Conservation (phyloP, 78 protist genomes). For the Tieghemostelium lacteum region DNA sequence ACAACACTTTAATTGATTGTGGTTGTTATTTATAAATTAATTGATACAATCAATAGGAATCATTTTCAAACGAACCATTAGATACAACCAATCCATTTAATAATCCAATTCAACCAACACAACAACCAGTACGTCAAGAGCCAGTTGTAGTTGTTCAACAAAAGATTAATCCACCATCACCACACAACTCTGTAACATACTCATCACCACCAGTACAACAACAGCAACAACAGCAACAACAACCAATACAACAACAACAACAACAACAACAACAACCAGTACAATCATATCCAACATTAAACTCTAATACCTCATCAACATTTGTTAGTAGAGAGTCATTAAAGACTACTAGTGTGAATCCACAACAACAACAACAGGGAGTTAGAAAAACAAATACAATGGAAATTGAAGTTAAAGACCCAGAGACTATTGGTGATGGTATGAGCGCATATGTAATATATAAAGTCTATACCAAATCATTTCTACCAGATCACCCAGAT, state of each 20-base stretch:
- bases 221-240: background rate
- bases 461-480: constrained; percentile 15
- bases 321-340: too few relatives aligned
- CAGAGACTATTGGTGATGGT: constrained; percentile 70
- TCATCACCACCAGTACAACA: background rate
- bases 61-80: constrained; percentile 50
- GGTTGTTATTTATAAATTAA: background rate
- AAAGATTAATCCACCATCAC: constrained; percentile 48
- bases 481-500: constrained; percentile 60
- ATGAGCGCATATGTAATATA: constrained; percentile 40
- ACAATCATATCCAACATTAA: too few relatives aligned
- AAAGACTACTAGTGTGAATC: too few relatives aligned
- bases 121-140: background rate
- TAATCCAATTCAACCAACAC: background rate
- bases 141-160: constrained; percentile 47
- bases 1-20: background rate
- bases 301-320: too few relatives aligned
- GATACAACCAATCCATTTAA: constrained; percentile 47
- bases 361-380: background rate
- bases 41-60: background rate
- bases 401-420: constrained; percentile 50
- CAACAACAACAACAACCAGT: background rate
- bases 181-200: constrained; percentile 25
- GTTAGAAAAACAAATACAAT: background rate
- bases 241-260: background rate